Evolutionary conservation across 768 basidiomycete species (phyloP).

Genomic region (Lactarius indigo): DNA sequence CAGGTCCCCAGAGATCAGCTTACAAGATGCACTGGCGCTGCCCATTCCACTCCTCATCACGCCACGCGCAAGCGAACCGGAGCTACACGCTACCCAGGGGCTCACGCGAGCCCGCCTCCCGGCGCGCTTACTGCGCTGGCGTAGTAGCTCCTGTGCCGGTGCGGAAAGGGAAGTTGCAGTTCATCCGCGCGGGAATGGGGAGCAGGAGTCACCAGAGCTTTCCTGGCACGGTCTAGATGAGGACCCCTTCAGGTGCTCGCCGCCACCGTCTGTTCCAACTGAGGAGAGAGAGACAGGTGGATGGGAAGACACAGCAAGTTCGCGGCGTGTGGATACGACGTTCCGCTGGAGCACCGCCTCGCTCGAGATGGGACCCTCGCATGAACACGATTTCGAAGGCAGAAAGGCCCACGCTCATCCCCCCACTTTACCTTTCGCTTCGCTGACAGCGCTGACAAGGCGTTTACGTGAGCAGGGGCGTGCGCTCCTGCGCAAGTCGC

Average conservation of each 20-base stretch:
- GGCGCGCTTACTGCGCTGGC: conserved; percentile 15
- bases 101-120: conserved; percentile 7
- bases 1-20: conserved; percentile 13
- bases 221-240: conserved; percentile 22
- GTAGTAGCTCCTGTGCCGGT: neutral
- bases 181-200: neutral
- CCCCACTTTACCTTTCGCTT: neutral
- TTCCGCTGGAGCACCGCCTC: conserved; percentile 26
- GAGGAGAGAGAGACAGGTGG: neutral
- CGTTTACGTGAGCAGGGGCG: conserved; percentile 20
- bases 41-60: conserved; percentile 25
- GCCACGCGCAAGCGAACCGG: conserved; percentile 9
- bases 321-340: conserved; percentile 16
- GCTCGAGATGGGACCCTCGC: conserved; percentile 1
- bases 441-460: conserved; percentile 7
- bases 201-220: conserved; percentile 15
- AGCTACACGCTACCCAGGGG: neutral
- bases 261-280: conserved; percentile 10
- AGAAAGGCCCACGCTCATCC: neutral
- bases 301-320: conserved; percentile 7
- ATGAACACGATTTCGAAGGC: neutral
- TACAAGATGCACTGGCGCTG: conserved; percentile 22
- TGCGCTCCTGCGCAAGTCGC: conserved; percentile 22
- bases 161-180: neutral
- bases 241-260: conserved; percentile 23